These are phyloP conservation scores for Stevia rebaudiana DNA, from an alignment of 140 eudicot genomes.

Conservation along the genomic window DNA sequence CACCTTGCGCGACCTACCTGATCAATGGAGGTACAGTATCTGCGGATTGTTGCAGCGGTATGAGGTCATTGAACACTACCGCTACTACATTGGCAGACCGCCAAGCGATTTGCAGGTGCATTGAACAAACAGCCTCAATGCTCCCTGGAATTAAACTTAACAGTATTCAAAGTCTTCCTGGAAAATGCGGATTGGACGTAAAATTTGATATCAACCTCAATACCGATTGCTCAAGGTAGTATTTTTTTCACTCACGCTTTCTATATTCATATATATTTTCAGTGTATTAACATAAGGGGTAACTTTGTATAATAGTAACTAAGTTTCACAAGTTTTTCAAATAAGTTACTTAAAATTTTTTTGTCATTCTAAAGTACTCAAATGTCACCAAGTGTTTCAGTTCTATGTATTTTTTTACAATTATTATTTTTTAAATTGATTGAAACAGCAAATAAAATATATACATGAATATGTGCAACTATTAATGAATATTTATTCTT, in stretches of 20 bases:
- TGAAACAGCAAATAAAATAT: too few species aligned
- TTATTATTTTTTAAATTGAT: too few species aligned
- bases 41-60: conserved; percentile 33
- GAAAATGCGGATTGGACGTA: conserved; percentile 35
- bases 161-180: conserved; percentile 28
- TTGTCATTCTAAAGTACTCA: too few species aligned
- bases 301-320: too few species aligned
- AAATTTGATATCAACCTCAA: conserved; percentile 31
- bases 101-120: conserved; percentile 34
- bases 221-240: conserved; percentile 49
- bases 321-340: too few species aligned
- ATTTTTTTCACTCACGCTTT: background rate
- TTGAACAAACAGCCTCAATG: conserved; percentile 15
- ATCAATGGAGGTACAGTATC: conserved; percentile 18
- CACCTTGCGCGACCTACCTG: conserved; percentile 33
- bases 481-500: too few species aligned
- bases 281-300: too few species aligned
- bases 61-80: conserved; percentile 12
- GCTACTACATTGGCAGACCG: conserved; percentile 33
- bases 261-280: too few species aligned
- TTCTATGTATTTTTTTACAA: too few species aligned
- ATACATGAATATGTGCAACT: too few species aligned
- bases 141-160: conserved; percentile 18
- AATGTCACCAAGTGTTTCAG: too few species aligned
- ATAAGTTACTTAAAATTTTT: too few species aligned